Evolutionary conservation across 768 basidiomycete genomes (phyloP).

Genomic region (Heimioporus sp.): DNA sequence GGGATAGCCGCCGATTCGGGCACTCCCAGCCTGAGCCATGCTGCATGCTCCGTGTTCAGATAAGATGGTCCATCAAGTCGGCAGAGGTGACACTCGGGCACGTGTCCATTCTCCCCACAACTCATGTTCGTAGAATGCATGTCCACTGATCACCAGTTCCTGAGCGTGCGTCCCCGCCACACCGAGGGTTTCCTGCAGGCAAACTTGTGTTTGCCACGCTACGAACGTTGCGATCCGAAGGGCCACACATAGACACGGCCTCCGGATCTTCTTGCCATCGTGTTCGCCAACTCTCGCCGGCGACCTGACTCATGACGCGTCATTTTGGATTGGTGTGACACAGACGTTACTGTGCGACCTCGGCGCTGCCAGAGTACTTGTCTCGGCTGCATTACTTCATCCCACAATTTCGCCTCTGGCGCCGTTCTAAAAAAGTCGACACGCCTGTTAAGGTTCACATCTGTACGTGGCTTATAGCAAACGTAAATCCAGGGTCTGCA

Average conservation of each 20-base stretch:
- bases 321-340: too few species aligned
- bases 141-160: constrained; percentile 11
- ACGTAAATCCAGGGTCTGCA: constrained; percentile 8
- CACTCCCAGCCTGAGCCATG: not conserved
- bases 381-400: constrained; percentile 12
- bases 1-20: not conserved
- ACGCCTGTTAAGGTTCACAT: not conserved
- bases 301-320: constrained; percentile 12
- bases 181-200: constrained; percentile 21
- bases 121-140: constrained; percentile 14
- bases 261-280: constrained; percentile 23
- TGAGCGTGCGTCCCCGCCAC: constrained; percentile 10
- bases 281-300: constrained; percentile 14
- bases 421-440: not conserved
- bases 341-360: too few species aligned
- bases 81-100: constrained; percentile 6
- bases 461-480: not conserved
- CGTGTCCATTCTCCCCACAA: constrained; percentile 20
- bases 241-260: constrained; percentile 13
- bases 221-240: constrained; percentile 3
- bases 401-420: not conserved
- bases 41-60: constrained; percentile 4
- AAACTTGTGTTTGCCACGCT: constrained; percentile 23
- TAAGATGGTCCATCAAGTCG: not conserved
- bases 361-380: not conserved